Conservation (phyloP, 225 moss, liverwort and hornwort species). For the Sphagnum contortum region DNA sequence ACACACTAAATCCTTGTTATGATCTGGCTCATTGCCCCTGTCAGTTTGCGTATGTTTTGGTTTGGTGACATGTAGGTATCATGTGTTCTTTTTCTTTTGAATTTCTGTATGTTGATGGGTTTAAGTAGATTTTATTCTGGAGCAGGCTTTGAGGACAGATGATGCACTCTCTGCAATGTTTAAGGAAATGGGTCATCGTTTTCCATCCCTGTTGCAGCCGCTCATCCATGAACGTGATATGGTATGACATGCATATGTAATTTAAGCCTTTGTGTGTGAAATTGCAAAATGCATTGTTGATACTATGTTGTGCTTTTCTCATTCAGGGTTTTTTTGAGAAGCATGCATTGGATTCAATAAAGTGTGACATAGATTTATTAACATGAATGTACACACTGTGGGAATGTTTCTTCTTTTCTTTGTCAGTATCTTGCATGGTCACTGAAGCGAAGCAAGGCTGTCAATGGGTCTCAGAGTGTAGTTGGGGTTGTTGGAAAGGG, state of each 20-base stretch:
- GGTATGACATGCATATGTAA: conserved; percentile 15
- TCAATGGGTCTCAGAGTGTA: conserved; percentile 62
- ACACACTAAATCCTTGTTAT: too few species aligned
- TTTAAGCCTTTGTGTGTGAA: not conserved
- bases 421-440: conserved; percentile 72
- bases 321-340: not conserved
- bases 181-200: conserved; percentile 42
- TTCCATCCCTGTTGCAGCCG: conserved; percentile 67
- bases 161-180: conserved; percentile 76
- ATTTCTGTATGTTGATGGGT: not conserved
- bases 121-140: not conserved
- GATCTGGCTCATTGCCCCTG: not conserved
- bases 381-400: not conserved
- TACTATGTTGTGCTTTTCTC: not conserved
- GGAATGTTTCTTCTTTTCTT: not conserved
- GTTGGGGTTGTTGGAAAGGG: conserved; percentile 73
- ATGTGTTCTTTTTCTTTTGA: not conserved
- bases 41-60: not conserved
- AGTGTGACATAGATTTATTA: too few species aligned
- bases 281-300: not conserved
- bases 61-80: not conserved
- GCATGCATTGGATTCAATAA: not conserved
- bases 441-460: conserved; percentile 75
- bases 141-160: conserved; percentile 50
- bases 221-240: conserved; percentile 75